Percentiles rank a stretch among this genome's conserved stretches.
Evolutionary conservation across 176 grass and related monocot genomes (phyloP).

Genomic region (Zea mays): Zm-B73-REFERENCE-NAM-5.0 NC_050101.1:107778001-107778500

Average conservation of each 20-base stretch:
- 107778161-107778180: not conserved
- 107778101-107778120: slow-evolving; percentile 44
- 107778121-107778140: slow-evolving; percentile 6
- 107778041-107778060: not conserved
- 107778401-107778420: slow-evolving; percentile 37
- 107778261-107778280: slow-evolving; percentile 39
- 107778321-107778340: slow-evolving; percentile 59
- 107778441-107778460: too few species aligned
- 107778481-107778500: too few species aligned
- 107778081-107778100: slow-evolving; percentile 31
- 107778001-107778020: too few species aligned
- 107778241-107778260: slow-evolving; percentile 26
- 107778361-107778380: slow-evolving; percentile 38
- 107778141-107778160: not conserved
- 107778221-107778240: not conserved
- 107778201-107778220: slow-evolving; percentile 16
- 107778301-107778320: slow-evolving; percentile 49
- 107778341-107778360: slow-evolving; percentile 50
- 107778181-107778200: not conserved
- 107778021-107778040: not conserved
- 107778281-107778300: slow-evolving; percentile 21
- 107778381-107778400: slow-evolving; percentile 4
- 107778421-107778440: not conserved
- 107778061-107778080: not conserved
- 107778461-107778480: too few species aligned